phyloP scores from a whole-genome alignment of 208 protist species.

The Wallacemonas sp. region DNA sequence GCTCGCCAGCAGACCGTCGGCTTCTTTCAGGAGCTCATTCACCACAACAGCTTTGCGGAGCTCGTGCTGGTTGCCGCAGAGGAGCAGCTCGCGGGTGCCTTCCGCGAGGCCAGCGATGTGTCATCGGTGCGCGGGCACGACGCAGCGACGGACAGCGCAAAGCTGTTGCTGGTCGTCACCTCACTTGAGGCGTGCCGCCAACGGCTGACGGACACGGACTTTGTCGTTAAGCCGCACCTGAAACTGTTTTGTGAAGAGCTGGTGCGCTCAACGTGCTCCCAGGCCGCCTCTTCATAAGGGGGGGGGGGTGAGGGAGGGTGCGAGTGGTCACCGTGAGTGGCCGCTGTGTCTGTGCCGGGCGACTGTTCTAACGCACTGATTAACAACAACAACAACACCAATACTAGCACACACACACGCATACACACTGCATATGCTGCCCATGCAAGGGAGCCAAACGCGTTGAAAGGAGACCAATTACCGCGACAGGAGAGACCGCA shows the following conservation, averaged over 20 bases:
- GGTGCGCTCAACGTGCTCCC: slow-evolving; percentile 55
- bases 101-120: slow-evolving; percentile 33
- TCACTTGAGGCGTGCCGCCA: slow-evolving; percentile 56
- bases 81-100: slow-evolving; percentile 27
- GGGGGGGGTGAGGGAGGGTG: too few relatives aligned
- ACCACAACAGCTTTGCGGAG: slow-evolving; percentile 65
- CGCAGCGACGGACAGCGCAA: slow-evolving; percentile 41
- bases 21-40: slow-evolving; percentile 62
- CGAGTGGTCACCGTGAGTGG: too few relatives aligned
- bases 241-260: slow-evolving; percentile 75
- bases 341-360: too few relatives aligned
- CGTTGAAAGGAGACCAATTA: too few relatives aligned
- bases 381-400: not conserved
- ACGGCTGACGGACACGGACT: slow-evolving; percentile 53
- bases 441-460: too few relatives aligned
- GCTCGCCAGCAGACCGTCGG: slow-evolving; percentile 43
- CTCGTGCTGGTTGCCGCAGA: slow-evolving; percentile 54
- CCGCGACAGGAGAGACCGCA: too few relatives aligned
- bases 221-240: slow-evolving; percentile 59
- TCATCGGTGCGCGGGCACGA: slow-evolving; percentile 51
- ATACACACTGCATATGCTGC: too few relatives aligned
- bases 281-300: slow-evolving; percentile 7
- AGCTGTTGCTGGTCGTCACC: slow-evolving; percentile 53
- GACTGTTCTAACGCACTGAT: too few relatives aligned
- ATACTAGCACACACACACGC: not conserved